Base-by-base conservation (phyloP, 371 early-diverging fungal genomes). In the Mucor racemosus region DNA sequence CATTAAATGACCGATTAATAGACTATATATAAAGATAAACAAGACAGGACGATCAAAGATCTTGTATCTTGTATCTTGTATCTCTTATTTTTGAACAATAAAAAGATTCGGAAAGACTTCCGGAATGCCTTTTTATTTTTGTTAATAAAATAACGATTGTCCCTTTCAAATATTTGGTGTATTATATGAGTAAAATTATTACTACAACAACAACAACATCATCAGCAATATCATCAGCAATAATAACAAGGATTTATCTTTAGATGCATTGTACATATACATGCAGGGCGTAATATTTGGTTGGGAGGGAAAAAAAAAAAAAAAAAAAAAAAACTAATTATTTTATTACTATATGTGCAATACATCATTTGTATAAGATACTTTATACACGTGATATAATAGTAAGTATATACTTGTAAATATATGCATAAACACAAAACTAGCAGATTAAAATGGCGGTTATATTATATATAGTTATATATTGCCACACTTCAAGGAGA, bases 221-320 rank as follows among this genome's bases (percentile, higher is more conserved):
- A 46, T 9, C 48, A 46, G 42, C 42, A 42, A 21, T n/a, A 46
- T 19, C 48, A 46, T 15, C 42, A 42, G 10, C 38, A 38, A 38
- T 10, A 38, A 38, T 4, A 41, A 15, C 42, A 41, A 41, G 42
- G 9, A 14, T 38, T 38, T 38, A 14, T n/a, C n/a, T 19, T 17
- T 7, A 21, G 26, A 50, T 26, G 26, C 26, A 26, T 8, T 11
- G 21, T 50, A 26, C 50, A 50, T 50, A 50, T 26, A 50, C 26
- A 58, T 58, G 58, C 58, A 58, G 63, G 63, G 64, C 42, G 50
- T 26, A 40, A 11, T 50, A 44, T 55, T 31, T 48, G 46, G 35
- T 42, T 40, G 40, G 44, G 26, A 42, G 31, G 40, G 26, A 53
- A 62, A 42, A 44, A 60, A 46, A 60, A 14, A 31, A 39, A 58